Base-by-base conservation (phyloP, 1,284 basidiomycete species). In the Erythrobasidium hasegawianum region DNA sequence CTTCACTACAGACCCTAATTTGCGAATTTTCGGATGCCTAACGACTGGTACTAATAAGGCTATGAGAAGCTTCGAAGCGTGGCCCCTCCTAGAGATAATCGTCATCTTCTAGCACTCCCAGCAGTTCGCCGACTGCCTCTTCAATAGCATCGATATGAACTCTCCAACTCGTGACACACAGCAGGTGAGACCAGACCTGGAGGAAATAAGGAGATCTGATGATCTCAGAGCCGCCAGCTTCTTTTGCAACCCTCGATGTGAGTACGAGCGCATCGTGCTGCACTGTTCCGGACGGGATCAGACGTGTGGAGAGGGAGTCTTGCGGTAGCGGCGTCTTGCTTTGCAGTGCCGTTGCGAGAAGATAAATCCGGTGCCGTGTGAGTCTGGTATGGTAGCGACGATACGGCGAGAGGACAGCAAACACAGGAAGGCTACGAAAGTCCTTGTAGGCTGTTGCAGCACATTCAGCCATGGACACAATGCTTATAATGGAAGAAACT, bases 321-420 rank as follows among this genome's bases (percentile, higher is more conserved):
- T 73, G 71, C 16, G 75, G 71, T 8, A 78, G 72, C 1, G 76
- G 77, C 9, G 70, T 68, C 64, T 78, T 77, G 24, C 71, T 69
- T 13, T 71, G 62, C n/a, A 77, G 68, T 8, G 72, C 73, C 7
- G 74, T 74, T 0, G 76, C 73, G 10, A 69, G 64, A 22, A 75
- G 60, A 62, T 72, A 74, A 38, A 74, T 69, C 26, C 69, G 40
- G 13, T 72, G 67, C 59, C 75, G 75, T 26, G 68, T 62, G 20
- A 74, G 70, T 20, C 70, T 69, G 2, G 61, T 69, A 29, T 73
- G 71, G 2, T 72, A 67, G n/a, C 72, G 67, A 4, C 75, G 71
- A 54, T 76, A 77, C 13, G 75, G 73, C 1, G 71, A 70, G 1
- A 76, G 62, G 1, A 70, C 64, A n/a, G 68, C 26, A 53, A 57